A percentile compares a stretch with the other conserved stretches of the same genome.
Conservation (phyloP, 345 rosid genomes). For the Lepidium aucheri region DNA sequence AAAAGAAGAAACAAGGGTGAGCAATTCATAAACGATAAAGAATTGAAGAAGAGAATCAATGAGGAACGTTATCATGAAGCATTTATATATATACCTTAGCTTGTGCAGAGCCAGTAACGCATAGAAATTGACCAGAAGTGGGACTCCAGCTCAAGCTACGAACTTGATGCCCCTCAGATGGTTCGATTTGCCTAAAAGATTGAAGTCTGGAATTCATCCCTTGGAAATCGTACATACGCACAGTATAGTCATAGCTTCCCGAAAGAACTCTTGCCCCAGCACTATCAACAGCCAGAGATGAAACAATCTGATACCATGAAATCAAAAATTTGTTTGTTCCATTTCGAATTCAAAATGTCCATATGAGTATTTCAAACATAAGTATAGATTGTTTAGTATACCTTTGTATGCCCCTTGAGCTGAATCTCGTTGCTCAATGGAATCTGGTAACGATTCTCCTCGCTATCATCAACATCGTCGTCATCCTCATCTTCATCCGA, state of each 20-base stretch:
- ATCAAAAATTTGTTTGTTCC: not conserved
- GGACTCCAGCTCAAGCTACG: constrained; percentile 98
- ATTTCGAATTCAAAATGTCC: not conserved
- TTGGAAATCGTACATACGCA: constrained; percentile 92
- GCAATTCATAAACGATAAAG: not conserved
- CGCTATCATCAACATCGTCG: constrained; percentile 38
- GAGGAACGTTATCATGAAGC: not conserved
- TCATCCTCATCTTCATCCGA: constrained; percentile 46
- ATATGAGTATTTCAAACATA: not conserved
- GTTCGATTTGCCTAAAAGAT: constrained; percentile 92
- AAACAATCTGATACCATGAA: constrained; percentile 57
- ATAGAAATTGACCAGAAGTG: constrained; percentile 68
- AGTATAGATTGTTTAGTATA: constrained; percentile 15
- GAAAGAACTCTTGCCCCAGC: constrained; percentile 94
- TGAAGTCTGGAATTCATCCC: constrained; percentile 89
- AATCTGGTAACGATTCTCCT: constrained; percentile 48
- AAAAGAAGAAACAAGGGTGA: constrained; percentile 1
- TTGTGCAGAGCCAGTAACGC: constrained; percentile 95
- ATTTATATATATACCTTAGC: constrained; percentile 55
- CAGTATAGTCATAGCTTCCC: constrained; percentile 86
- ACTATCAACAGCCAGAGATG: constrained; percentile 78
- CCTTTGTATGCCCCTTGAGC: constrained; percentile 88
- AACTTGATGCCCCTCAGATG: constrained; percentile 91
- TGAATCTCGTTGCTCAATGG: constrained; percentile 84
- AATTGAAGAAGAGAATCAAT: not conserved